Evolutionary conservation across 192 early-diverging fungal species (phyloP).

Genomic region (Kickxella alabastrina): DNA sequence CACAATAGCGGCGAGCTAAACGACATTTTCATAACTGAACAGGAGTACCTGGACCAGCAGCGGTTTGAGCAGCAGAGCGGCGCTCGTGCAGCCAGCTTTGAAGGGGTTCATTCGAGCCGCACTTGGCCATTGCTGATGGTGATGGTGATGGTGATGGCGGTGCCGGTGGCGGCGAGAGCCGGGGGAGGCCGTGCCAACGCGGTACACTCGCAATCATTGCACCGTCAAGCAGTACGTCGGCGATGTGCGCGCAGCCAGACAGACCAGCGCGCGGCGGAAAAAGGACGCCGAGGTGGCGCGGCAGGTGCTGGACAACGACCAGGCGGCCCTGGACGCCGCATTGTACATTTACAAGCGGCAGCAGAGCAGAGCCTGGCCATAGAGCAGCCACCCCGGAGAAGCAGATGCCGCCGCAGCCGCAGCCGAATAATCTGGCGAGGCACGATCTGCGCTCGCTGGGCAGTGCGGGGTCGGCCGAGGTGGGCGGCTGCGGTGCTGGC

Average conservation of each 20-base stretch:
- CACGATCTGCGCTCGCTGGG: not conserved
- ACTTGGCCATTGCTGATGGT: conserved; percentile 1
- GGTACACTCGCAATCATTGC: conserved; percentile 35
- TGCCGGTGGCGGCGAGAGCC: not conserved
- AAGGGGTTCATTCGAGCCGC: conserved; percentile 5
- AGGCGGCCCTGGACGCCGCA: conserved; percentile 39
- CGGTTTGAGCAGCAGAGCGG: not conserved
- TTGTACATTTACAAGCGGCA: conserved; percentile 43
- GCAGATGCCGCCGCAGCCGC: conserved; percentile 1
- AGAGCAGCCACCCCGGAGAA: conserved; percentile 4
- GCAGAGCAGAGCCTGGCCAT: conserved; percentile 6
- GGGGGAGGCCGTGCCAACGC: too few relatives aligned
- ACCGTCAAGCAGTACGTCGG: conserved; percentile 40
- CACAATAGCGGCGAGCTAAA: conserved; percentile 50
- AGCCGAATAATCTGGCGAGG: conserved; percentile 2
- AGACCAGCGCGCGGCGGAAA: conserved; percentile 23
- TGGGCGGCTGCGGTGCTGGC: not conserved
- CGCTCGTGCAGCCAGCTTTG: too few relatives aligned
- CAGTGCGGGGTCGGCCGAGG: conserved; percentile 2
- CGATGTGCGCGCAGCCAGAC: conserved; percentile 23
- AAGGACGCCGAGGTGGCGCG: conserved; percentile 19
- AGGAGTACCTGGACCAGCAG: not conserved
- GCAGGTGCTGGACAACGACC: conserved; percentile 23
- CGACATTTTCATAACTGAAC: conserved; percentile 16
- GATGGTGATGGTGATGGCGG: not conserved